Percentiles rank a stretch among this genome's conserved stretches.
phyloP scores from a whole-genome alignment of 371 early-diverging fungal genomes.

The Circinella minor region DNA sequence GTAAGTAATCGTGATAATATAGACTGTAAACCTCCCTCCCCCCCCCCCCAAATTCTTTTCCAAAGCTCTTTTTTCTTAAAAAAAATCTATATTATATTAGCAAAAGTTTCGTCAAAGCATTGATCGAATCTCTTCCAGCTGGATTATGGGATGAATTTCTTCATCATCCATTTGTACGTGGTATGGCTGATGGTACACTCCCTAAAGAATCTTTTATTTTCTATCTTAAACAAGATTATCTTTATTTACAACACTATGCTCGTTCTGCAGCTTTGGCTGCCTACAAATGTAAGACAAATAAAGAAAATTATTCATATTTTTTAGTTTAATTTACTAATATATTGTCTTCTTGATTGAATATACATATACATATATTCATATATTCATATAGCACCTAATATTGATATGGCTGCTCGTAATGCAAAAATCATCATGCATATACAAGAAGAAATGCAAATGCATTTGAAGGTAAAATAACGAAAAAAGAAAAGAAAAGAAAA shows the following conservation, averaged over 20 bases:
- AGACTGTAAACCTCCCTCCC: too few relatives aligned
- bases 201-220: conserved; percentile 70
- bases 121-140: conserved; percentile 38
- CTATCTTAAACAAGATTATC: conserved; percentile 85
- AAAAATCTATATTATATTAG: conserved; percentile 25
- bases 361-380: not conserved
- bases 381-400: conserved; percentile 28
- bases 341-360: not conserved
- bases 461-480: conserved; percentile 56
- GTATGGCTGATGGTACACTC: conserved; percentile 77
- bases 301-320: not conserved
- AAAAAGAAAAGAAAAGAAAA: not conserved
- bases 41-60: too few relatives aligned
- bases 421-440: conserved; percentile 70
- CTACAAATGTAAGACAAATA: conserved; percentile 60
- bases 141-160: conserved; percentile 73
- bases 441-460: conserved; percentile 68
- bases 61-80: not conserved
- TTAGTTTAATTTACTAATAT: not conserved
- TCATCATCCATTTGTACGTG: conserved; percentile 76
- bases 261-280: conserved; percentile 77
- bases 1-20: conserved; percentile 28
- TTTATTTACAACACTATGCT: conserved; percentile 82
- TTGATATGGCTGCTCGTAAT: conserved; percentile 39
- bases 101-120: conserved; percentile 54